Evolutionary conservation across 2,329 filamentous ascomycete species (phyloP).

Genomic region (Sarocladium brachiariae): DNA sequence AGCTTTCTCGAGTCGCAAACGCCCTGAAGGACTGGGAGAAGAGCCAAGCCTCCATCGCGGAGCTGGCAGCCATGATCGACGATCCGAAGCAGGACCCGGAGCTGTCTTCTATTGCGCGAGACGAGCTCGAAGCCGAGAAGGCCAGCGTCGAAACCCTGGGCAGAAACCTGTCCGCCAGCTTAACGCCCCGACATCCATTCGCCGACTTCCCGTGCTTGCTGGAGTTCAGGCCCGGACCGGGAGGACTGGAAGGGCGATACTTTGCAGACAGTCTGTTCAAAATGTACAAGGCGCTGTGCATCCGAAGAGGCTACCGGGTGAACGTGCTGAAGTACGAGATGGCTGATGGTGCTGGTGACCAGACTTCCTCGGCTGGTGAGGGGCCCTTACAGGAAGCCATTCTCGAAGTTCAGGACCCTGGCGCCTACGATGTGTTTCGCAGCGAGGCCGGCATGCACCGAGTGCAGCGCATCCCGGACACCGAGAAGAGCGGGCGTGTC

Average conservation of each 20-base stretch:
- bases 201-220: constrained; percentile 83
- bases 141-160: constrained; percentile 56
- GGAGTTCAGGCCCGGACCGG: constrained; percentile 86
- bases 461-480: constrained; percentile 87
- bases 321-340: constrained; percentile 75
- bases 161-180: constrained; percentile 61
- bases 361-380: constrained; percentile 51
- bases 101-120: constrained; percentile 68
- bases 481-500: constrained; percentile 82
- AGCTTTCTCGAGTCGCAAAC: constrained; percentile 49
- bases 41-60: constrained; percentile 43
- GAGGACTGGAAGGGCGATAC: constrained; percentile 82
- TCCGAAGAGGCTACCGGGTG: constrained; percentile 57
- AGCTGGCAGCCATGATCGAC: constrained; percentile 44
- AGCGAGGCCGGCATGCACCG: constrained; percentile 91
- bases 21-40: constrained; percentile 54
- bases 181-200: constrained; percentile 87
- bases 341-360: constrained; percentile 54
- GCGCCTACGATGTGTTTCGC: constrained; percentile 75
- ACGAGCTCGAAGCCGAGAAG: constrained; percentile 67
- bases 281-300: constrained; percentile 83
- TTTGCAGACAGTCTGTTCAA: constrained; percentile 82
- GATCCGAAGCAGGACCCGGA: constrained; percentile 52
- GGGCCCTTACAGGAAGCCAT: constrained; percentile 78
- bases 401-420: constrained; percentile 69